Evolutionary conservation across 768 basidiomycete species (phyloP).

Genomic region (Podaxis carcinomalis): DNA sequence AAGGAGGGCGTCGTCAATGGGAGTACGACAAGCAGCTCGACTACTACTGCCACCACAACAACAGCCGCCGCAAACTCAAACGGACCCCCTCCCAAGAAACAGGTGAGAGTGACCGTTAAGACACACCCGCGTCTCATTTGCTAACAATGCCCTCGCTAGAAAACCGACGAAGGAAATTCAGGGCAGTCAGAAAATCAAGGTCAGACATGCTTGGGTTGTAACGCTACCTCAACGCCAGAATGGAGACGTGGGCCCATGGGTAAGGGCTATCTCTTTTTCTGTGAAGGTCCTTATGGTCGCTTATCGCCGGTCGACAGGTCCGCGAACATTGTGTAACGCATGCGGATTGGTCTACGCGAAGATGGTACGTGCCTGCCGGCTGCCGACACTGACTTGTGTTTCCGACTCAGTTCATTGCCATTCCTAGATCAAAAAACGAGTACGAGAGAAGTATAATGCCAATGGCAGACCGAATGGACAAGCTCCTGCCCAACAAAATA

Average conservation of each 20-base stretch:
- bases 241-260: slow-evolving; percentile 84
- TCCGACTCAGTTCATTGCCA: slow-evolving; percentile 1
- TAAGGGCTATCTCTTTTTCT: slow-evolving; percentile 28
- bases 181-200: slow-evolving; percentile 29
- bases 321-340: slow-evolving; percentile 80
- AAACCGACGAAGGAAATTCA: slow-evolving; percentile 7
- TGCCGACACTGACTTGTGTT: not conserved
- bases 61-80: slow-evolving; percentile 11
- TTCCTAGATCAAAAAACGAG: slow-evolving; percentile 30
- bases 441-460: slow-evolving; percentile 21
- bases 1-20: slow-evolving; percentile 7
- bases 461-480: slow-evolving; percentile 11
- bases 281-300: not conserved
- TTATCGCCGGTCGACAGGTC: slow-evolving; percentile 43
- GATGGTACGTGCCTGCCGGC: slow-evolving; percentile 47
- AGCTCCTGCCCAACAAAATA: slow-evolving; percentile 8
- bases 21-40: slow-evolving; percentile 1
- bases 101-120: not conserved
- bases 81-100: slow-evolving; percentile 10
- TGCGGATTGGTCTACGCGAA: slow-evolving; percentile 87
- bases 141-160: not conserved
- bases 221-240: slow-evolving; percentile 82
- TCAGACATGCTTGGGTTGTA: slow-evolving; percentile 78
- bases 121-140: not conserved
- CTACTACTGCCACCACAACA: slow-evolving; percentile 7